Evolutionary conservation across 768 basidiomycete genomes (phyloP).

Genomic region (Lactifluus volemus): DNA sequence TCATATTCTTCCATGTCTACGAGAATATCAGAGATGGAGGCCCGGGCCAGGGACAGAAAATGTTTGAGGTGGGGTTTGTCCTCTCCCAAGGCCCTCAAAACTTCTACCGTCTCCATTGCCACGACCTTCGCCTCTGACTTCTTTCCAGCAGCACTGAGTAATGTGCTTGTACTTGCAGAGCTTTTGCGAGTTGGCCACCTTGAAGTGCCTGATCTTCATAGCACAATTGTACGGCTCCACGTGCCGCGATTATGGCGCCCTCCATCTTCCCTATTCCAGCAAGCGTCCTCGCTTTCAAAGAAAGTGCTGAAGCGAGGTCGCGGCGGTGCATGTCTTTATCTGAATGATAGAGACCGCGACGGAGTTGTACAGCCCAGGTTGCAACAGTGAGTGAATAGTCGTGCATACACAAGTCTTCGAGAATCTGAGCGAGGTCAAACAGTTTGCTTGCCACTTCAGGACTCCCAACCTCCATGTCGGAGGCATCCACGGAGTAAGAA

Average conservation of each 20-base stretch:
- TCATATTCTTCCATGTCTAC: background rate
- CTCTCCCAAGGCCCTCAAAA: background rate
- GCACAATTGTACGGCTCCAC: constrained; percentile 5
- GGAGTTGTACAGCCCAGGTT: constrained; percentile 7
- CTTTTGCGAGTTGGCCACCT: constrained; percentile 12
- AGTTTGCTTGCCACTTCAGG: constrained; percentile 4
- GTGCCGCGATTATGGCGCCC: background rate
- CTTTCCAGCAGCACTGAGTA: background rate
- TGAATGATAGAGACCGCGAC: constrained; percentile 3
- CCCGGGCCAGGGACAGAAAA: constrained; percentile 3
- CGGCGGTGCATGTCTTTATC: constrained; percentile 14
- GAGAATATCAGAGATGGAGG: constrained; percentile 8
- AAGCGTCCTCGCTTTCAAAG: constrained; percentile 4
- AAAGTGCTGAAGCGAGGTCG: constrained; percentile 1
- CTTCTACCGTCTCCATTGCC: constrained; percentile 6
- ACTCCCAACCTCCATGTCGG: background rate
- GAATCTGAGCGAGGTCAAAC: constrained; percentile 8
- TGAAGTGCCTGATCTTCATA: constrained; percentile 10
- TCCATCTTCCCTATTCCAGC: constrained; percentile 4
- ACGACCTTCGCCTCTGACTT: constrained; percentile 2
- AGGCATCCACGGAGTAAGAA: constrained; percentile 1
- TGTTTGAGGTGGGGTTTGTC: constrained; percentile 4
- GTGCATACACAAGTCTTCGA: constrained; percentile 14
- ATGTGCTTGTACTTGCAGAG: constrained; percentile 1
- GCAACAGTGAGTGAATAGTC: background rate